These are phyloP conservation scores for Dendryphion nanum DNA, from an alignment of 2,329 filamentous ascomycete species.

Conservation along the genomic window DNA sequence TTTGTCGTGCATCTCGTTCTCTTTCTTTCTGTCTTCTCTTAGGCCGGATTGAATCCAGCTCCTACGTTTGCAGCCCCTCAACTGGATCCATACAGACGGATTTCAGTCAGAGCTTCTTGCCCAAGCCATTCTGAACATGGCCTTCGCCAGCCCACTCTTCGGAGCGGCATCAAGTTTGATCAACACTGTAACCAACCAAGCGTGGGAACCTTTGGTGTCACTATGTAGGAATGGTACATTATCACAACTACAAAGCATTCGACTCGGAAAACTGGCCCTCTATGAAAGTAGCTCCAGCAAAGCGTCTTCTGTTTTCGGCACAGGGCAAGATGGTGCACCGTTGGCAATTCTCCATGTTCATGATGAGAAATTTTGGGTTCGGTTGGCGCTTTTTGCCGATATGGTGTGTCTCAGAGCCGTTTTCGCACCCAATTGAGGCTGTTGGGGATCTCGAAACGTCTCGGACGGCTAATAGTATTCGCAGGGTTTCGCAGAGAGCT, in stretches of 20 bases:
- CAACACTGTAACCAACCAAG: conserved; percentile 44
- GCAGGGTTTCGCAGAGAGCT: conserved; percentile 67
- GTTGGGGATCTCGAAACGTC: neutral
- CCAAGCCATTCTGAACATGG: too few relatives aligned
- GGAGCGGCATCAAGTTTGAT: conserved; percentile 41
- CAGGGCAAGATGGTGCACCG: conserved; percentile 40
- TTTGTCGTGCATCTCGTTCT: neutral
- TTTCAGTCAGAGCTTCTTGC: too few relatives aligned
- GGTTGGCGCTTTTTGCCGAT: conserved; percentile 67
- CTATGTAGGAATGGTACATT: conserved; percentile 47
- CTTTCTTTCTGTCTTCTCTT: neutral
- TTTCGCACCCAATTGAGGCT: neutral
- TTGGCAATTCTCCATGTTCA: conserved; percentile 59
- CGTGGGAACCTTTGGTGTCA: conserved; percentile 49
- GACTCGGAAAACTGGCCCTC: conserved; percentile 47
- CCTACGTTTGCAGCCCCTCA: neutral
- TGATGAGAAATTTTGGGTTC: conserved; percentile 69
- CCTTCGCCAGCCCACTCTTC: conserved; percentile 35
- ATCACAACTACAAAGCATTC: conserved; percentile 46
- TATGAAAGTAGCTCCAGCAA: conserved; percentile 44
- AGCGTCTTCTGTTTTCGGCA: conserved; percentile 43
- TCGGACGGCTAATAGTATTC: conserved; percentile 2
- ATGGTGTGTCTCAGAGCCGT: conserved; percentile 52
- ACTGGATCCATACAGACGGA: neutral
- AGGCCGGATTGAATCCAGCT: neutral